A percentile compares a stretch with the other conserved stretches of the same genome.
Evolutionary conservation across 2,329 filamentous ascomycete species (phyloP).

Genomic region (Ceratocystis eucalypticola): DNA sequence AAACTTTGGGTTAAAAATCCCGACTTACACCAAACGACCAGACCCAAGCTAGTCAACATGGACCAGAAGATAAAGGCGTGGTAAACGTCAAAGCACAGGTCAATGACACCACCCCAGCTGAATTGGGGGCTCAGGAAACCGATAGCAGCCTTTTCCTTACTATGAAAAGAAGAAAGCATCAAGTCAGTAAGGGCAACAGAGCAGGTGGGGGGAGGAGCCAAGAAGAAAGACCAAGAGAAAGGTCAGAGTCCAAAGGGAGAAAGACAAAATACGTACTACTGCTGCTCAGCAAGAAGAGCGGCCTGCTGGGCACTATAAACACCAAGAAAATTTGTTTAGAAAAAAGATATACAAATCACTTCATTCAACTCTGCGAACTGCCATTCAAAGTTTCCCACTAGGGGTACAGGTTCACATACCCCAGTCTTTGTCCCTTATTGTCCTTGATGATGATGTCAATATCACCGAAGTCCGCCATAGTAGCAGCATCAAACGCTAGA

Average conservation of each 20-base stretch:
- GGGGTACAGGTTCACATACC: conserved; percentile 96
- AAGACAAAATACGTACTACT: conserved; percentile 29
- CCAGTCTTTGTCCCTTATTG: conserved; percentile 80
- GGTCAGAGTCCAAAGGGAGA: conserved; percentile 20
- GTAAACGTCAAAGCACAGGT: conserved; percentile 79
- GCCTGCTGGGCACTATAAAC: conserved; percentile 17
- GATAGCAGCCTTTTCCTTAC: conserved; percentile 61
- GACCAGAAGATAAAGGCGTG: conserved; percentile 98
- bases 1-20: not conserved
- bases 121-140: conserved; percentile 60
- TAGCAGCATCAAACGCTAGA: conserved; percentile 91
- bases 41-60: conserved; percentile 73
- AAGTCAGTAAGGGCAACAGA: conserved; percentile 13
- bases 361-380: conserved; percentile 21
- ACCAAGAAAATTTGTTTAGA: conserved; percentile 19
- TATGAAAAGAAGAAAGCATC: conserved; percentile 26
- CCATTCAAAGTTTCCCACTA: conserved; percentile 28
- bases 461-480: conserved; percentile 75
- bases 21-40: conserved; percentile 82
- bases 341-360: conserved; percentile 15
- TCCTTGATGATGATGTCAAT: conserved; percentile 84
- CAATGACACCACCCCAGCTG: conserved; percentile 58
- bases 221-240: not conserved
- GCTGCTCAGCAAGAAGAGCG: conserved; percentile 14
- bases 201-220: not conserved